Evolutionary conservation across 805 yeast genomes (phyloP).

Genomic region (Kodamaea laetipori): DNA sequence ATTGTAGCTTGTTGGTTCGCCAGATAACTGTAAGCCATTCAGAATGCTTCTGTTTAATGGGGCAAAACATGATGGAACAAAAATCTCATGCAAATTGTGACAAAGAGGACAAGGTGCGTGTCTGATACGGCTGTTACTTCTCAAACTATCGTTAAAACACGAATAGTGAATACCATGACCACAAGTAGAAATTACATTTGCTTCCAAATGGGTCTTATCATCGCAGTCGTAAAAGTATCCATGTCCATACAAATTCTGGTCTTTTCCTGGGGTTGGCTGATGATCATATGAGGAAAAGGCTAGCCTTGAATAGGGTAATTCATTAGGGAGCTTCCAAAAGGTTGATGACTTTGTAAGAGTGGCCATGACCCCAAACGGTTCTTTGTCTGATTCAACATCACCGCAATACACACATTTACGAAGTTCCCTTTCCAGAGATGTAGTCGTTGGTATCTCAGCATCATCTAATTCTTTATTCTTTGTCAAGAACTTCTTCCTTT

Average conservation of each 20-base stretch:
- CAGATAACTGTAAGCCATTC: neutral
- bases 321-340: conserved; percentile 49
- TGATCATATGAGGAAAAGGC: conserved; percentile 29
- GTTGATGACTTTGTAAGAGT: conserved; percentile 47
- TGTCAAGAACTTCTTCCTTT: conserved; percentile 46
- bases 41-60: neutral
- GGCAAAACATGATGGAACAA: conserved; percentile 44
- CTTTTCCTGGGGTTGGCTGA: conserved; percentile 18
- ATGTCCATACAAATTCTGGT: conserved; percentile 21
- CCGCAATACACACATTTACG: conserved; percentile 29
- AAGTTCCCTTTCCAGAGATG: conserved; percentile 10
- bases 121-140: conserved; percentile 15
- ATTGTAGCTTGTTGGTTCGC: neutral
- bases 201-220: conserved; percentile 18
- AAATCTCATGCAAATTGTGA: conserved; percentile 44
- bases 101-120: conserved; percentile 54
- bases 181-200: conserved; percentile 45
- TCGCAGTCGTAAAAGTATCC: conserved; percentile 23
- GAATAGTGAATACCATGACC: conserved; percentile 54
- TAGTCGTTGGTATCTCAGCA: conserved; percentile 12
- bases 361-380: conserved; percentile 61
- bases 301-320: conserved; percentile 18
- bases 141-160: conserved; percentile 40
- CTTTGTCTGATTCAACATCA: conserved; percentile 28
- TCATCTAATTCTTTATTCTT: conserved; percentile 33